These are phyloP conservation scores for Suhomyces pyralidae DNA, from an alignment of 805 yeast species.

Conservation along the genomic window DNA sequence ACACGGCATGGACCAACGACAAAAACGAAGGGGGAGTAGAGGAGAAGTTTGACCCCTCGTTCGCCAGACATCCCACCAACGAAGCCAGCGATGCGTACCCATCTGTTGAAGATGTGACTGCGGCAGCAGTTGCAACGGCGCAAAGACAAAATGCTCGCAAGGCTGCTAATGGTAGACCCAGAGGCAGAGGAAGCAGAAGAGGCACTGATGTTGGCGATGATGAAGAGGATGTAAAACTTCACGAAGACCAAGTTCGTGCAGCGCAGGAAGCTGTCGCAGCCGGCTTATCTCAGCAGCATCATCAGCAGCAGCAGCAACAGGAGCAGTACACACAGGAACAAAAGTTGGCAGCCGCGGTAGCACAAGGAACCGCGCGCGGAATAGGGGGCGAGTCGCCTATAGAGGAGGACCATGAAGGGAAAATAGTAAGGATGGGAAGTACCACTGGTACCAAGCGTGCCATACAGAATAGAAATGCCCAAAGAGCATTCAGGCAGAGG, in stretches of 20 bases:
- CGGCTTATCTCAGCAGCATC: conserved; percentile 1
- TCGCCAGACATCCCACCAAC: conserved; percentile 21
- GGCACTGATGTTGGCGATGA: conserved; percentile 2
- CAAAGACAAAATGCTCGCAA: conserved; percentile 12
- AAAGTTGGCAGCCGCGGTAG: conserved; percentile 3
- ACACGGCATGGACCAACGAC: conserved; percentile 22
- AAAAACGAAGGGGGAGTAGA: conserved; percentile 18
- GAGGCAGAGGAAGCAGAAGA: conserved; percentile 1
- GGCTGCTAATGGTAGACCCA: not conserved
- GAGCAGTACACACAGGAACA: conserved; percentile 3
- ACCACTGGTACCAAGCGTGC: conserved; percentile 77
- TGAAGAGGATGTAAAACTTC: conserved; percentile 2
- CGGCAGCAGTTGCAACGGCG: conserved; percentile 26
- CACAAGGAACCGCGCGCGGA: not conserved
- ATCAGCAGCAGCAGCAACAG: conserved; percentile 1
- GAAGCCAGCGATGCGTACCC: conserved; percentile 16
- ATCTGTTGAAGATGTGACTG: conserved; percentile 23
- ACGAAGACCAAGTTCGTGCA: conserved; percentile 9
- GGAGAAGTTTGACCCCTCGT: conserved; percentile 31
- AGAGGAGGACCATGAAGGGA: conserved; percentile 1
- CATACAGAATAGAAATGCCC: conserved; percentile 88
- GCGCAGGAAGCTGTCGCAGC: conserved; percentile 8
- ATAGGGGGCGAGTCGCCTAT: not conserved
- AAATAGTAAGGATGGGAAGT: conserved; percentile 30
- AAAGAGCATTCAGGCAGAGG: conserved; percentile 83